These are phyloP conservation scores for Candida ortonii DNA, from an alignment of 805 yeast genomes.

Conservation along the genomic window DNA sequence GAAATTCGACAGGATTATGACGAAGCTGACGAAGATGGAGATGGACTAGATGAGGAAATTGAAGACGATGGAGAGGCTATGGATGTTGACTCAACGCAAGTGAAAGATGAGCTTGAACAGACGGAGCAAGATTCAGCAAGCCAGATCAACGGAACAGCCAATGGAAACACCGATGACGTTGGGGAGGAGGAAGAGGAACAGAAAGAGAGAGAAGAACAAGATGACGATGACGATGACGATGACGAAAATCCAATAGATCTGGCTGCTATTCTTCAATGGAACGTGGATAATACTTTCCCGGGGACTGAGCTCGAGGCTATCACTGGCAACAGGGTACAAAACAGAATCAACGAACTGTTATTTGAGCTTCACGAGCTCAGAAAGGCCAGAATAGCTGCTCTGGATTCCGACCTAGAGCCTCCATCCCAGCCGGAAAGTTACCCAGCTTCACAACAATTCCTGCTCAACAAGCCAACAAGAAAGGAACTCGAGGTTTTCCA, in stretches of 20 bases:
- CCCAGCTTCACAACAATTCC: too few species aligned
- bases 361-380: constrained; percentile 50
- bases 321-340: constrained; percentile 24
- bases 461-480: constrained; percentile 37
- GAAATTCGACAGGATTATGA: constrained; percentile 16
- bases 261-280: constrained; percentile 28
- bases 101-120: too few species aligned
- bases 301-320: constrained; percentile 27
- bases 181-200: constrained; percentile 6
- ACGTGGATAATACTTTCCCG: constrained; percentile 23
- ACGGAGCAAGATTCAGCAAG: too few species aligned
- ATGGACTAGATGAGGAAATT: not conserved
- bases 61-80: too few species aligned
- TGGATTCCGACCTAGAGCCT: constrained; percentile 14
- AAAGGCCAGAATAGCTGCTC: constrained; percentile 43
- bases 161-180: constrained; percentile 2
- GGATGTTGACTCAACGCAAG: too few species aligned
- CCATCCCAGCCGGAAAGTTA: too few species aligned
- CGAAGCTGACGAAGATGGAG: constrained; percentile 2
- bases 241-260: constrained; percentile 25
- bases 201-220: constrained; percentile 5
- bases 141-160: not conserved
- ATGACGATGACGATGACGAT: constrained; percentile 7
- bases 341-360: constrained; percentile 44
- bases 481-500: constrained; percentile 43